Percentiles rank a stretch among this genome's conserved stretches.
Evolutionary conservation across 1,284 basidiomycete species (phyloP).

Genomic region (Schizophyllum amplum): DNA sequence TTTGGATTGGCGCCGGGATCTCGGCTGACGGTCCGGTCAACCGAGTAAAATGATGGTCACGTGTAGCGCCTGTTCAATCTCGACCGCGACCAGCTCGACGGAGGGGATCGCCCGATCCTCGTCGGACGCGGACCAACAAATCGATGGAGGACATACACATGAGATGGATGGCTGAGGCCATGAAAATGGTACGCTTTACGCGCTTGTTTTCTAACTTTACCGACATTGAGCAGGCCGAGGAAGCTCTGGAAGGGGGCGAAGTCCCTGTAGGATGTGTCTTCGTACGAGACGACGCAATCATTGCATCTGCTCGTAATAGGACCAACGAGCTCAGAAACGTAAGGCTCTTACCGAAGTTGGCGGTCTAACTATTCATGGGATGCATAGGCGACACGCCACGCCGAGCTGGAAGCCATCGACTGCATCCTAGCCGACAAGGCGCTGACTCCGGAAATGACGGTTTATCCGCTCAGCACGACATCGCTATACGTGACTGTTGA

Average conservation of each 20-base stretch:
- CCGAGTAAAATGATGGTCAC: neutral
- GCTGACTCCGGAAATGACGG: slow-evolving; percentile 41
- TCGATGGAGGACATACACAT: slow-evolving; percentile 19
- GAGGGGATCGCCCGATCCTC: neutral
- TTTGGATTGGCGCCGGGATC: neutral
- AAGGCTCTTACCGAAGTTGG: slow-evolving; percentile 16
- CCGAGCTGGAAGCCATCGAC: slow-evolving; percentile 96
- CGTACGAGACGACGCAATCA: slow-evolving; percentile 67
- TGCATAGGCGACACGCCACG: slow-evolving; percentile 86
- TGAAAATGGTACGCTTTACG: neutral
- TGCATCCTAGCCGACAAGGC: slow-evolving; percentile 63
- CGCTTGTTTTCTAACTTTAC: neutral
- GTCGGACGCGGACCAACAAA: neutral
- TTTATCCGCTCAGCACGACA: slow-evolving; percentile 69
- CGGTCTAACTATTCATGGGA: slow-evolving; percentile 5
- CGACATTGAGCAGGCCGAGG: slow-evolving; percentile 56
- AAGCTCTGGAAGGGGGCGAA: slow-evolving; percentile 81
- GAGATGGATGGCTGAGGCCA: neutral
- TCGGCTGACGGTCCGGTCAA: neutral
- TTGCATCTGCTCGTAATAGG: slow-evolving; percentile 85
- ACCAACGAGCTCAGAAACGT: slow-evolving; percentile 95
- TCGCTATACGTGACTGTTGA: slow-evolving; percentile 98
- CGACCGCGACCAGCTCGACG: neutral
- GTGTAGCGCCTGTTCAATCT: neutral
- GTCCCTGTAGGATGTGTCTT: slow-evolving; percentile 98